These are phyloP conservation scores for Fusarium oligoseptatum DNA, from an alignment of 2,329 filamentous ascomycete genomes.

Conservation along the genomic window DNA sequence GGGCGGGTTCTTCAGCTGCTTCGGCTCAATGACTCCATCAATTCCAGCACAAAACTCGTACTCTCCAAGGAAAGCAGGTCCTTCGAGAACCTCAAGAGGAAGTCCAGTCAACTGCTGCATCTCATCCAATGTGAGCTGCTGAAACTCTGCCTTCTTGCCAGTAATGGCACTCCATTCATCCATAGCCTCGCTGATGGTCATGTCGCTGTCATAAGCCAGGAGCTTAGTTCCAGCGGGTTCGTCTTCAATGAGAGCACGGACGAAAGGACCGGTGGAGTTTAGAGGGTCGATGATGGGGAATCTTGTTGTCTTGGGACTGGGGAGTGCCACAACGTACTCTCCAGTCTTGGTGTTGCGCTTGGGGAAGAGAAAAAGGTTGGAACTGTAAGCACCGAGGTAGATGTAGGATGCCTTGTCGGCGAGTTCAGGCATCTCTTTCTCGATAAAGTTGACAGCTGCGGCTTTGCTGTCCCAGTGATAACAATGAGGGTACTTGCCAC, in stretches of 20 bases:
- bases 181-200: conserved; percentile 50
- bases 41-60: conserved; percentile 58
- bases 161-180: conserved; percentile 53
- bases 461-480: conserved; percentile 66
- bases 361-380: conserved; percentile 40
- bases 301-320: conserved; percentile 36
- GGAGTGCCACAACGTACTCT: conserved; percentile 50
- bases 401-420: conserved; percentile 54
- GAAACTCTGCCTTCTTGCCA: conserved; percentile 51
- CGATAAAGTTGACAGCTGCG: conserved; percentile 60
- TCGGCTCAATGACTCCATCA: conserved; percentile 53
- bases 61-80: conserved; percentile 52
- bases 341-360: conserved; percentile 45
- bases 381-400: conserved; percentile 42
- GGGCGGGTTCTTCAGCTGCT: conserved; percentile 53
- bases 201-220: conserved; percentile 58
- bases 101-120: conserved; percentile 53
- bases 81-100: conserved; percentile 55
- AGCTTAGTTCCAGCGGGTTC: conserved; percentile 57
- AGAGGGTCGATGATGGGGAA: conserved; percentile 57
- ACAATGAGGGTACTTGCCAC: conserved; percentile 57
- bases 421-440: conserved; percentile 55
- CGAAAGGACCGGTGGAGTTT: conserved; percentile 58
- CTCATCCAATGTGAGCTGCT: conserved; percentile 47
- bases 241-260: conserved; percentile 57